Conservation (phyloP, 2,329 filamentous ascomycete genomes). For the Nemania sp. region DNA sequence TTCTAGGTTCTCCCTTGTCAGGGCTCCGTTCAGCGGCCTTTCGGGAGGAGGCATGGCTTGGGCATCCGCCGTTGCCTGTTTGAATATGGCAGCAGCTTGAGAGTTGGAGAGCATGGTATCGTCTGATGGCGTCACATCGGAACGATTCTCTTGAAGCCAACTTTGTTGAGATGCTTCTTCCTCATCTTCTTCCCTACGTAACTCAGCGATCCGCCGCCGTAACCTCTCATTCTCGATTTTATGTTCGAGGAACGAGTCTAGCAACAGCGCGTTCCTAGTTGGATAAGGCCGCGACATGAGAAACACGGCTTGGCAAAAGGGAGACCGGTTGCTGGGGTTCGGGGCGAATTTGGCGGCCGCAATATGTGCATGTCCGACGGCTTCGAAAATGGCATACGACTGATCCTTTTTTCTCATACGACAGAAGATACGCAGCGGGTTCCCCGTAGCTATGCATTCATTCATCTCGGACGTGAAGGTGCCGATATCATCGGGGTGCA, state of each 20-base stretch:
- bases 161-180: conserved; percentile 70
- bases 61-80: conserved; percentile 46
- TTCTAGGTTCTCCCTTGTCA: conserved; percentile 81
- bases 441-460: conserved; percentile 82
- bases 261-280: conserved; percentile 78
- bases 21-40: conserved; percentile 66
- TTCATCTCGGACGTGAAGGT: conserved; percentile 88
- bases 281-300: conserved; percentile 91
- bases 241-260: conserved; percentile 94
- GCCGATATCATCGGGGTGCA: conserved; percentile 82
- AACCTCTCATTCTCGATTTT: conserved; percentile 95
- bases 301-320: conserved; percentile 86
- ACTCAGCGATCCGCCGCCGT: conserved; percentile 78
- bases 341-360: conserved; percentile 67
- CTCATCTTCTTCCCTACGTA: conserved; percentile 83
- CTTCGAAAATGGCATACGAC: conserved; percentile 79
- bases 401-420: conserved; percentile 76
- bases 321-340: conserved; percentile 64
- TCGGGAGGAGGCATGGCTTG: conserved; percentile 67
- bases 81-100: conserved; percentile 37
- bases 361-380: conserved; percentile 90
- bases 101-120: conserved; percentile 44
- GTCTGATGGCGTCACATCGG: conserved; percentile 57
- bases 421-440: conserved; percentile 81
- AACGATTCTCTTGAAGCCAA: conserved; percentile 60